These are phyloP conservation scores for Hanseniaspora valbyensis DNA, from an alignment of 805 yeast genomes.

Conservation along the genomic window DNA sequence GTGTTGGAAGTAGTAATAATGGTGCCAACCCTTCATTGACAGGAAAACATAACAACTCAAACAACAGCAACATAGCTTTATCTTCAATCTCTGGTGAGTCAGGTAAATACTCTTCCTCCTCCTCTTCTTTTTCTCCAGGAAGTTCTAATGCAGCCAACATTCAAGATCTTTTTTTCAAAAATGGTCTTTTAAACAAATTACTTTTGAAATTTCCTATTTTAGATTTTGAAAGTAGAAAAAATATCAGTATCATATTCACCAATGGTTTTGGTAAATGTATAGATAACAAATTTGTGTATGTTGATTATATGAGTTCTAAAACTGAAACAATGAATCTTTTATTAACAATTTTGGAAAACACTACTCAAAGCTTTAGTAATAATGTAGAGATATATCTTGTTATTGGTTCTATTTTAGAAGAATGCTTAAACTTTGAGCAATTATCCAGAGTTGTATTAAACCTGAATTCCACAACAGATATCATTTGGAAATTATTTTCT, in stretches of 20 bases:
- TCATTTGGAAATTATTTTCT: slow-evolving; percentile 73
- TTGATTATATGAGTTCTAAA: slow-evolving; percentile 61
- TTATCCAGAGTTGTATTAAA: slow-evolving; percentile 47
- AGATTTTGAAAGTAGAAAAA: slow-evolving; percentile 85
- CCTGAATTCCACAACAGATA: slow-evolving; percentile 33
- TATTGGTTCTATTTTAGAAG: slow-evolving; percentile 70
- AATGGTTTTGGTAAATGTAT: slow-evolving; percentile 68
- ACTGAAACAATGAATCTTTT: slow-evolving; percentile 56
- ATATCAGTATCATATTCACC: slow-evolving; percentile 60
- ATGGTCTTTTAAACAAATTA: slow-evolving; percentile 57
- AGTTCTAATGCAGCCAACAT: neutral
- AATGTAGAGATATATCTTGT: slow-evolving; percentile 53
- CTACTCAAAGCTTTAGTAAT: slow-evolving; percentile 28
- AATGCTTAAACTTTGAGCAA: slow-evolving; percentile 68
- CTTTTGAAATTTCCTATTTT: slow-evolving; percentile 49
- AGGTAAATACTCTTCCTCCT: neutral
- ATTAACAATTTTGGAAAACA: slow-evolving; percentile 55
- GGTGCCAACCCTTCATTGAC: neutral
- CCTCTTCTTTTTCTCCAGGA: neutral
- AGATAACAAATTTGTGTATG: slow-evolving; percentile 71
- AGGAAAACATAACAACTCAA: neutral
- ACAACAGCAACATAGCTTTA: neutral
- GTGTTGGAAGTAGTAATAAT: neutral
- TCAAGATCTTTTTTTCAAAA: slow-evolving; percentile 21
- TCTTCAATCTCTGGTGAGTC: neutral